Evolutionary conservation across 2,329 filamentous ascomycete species (phyloP).

Genomic region (Diaporthe citri): DNA sequence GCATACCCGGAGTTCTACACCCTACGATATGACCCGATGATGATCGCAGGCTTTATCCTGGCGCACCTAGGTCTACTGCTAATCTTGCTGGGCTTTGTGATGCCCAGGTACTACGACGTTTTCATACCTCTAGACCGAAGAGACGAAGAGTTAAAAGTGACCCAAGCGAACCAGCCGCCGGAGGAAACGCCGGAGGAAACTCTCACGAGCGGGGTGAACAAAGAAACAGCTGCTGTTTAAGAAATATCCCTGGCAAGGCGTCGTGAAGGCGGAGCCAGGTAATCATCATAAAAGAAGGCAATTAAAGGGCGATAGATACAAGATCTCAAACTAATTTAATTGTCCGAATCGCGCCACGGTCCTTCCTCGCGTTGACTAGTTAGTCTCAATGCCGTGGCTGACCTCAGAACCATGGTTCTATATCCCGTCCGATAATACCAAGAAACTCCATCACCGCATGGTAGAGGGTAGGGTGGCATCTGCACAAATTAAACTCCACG

Average conservation of each 20-base stretch:
- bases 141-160: conserved; percentile 49
- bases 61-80: conserved; percentile 61
- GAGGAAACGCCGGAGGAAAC: conserved; percentile 6
- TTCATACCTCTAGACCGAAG: conserved; percentile 62
- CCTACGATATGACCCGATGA: conserved; percentile 62
- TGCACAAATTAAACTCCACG: background rate
- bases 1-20: conserved; percentile 63
- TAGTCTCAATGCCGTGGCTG: too few species aligned
- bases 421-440: background rate
- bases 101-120: conserved; percentile 66
- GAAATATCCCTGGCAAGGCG: background rate
- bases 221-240: background rate
- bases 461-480: accelerated
- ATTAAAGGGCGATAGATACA: background rate
- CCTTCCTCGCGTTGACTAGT: background rate
- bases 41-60: conserved; percentile 63
- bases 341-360: background rate
- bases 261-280: too few species aligned
- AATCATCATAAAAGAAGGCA: background rate
- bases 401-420: background rate
- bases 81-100: conserved; percentile 61
- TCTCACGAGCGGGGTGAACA: background rate
- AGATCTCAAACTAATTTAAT: background rate
- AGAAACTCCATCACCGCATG: too few species aligned
- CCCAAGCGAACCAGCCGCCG: conserved; percentile 15